Conservation (phyloP, 2,329 filamentous ascomycete genomes). For the Trichoderma sp. region DNA sequence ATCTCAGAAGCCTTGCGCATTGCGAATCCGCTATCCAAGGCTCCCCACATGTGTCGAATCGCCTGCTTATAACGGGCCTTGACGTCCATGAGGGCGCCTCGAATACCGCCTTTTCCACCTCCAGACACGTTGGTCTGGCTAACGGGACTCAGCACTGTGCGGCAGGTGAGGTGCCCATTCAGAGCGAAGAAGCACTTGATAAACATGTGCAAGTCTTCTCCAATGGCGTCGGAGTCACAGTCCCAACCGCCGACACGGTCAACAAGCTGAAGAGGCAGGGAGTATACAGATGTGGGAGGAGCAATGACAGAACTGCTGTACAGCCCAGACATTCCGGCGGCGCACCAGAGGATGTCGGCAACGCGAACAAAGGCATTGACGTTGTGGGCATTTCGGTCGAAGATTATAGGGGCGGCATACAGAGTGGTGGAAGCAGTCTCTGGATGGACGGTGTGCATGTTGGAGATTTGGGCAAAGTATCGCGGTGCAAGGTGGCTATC, state of each 20-base stretch:
- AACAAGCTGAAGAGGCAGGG: conserved; percentile 66
- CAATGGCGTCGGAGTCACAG: conserved; percentile 70
- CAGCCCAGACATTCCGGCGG: conserved; percentile 70
- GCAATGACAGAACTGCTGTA: conserved; percentile 66
- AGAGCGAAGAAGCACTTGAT: conserved; percentile 77
- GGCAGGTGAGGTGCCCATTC: conserved; percentile 68
- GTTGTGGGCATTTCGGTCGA: conserved; percentile 72
- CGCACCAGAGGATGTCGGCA: conserved; percentile 73
- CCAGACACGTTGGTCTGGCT: conserved; percentile 74
- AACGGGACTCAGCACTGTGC: conserved; percentile 68
- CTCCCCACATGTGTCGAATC: conserved; percentile 76
- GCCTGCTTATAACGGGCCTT: conserved; percentile 72
- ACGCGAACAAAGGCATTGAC: conserved; percentile 71
- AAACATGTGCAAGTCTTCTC: conserved; percentile 78
- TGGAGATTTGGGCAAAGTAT: conserved; percentile 68
- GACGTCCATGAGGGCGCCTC: conserved; percentile 61
- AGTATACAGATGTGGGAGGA: conserved; percentile 76
- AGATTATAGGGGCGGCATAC: conserved; percentile 72
- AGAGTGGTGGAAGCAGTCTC: conserved; percentile 65
- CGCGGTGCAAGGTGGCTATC: conserved; percentile 71
- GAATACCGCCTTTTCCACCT: conserved; percentile 56
- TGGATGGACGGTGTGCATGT: conserved; percentile 63
- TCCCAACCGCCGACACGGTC: conserved; percentile 75
- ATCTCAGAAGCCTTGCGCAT: conserved; percentile 61
- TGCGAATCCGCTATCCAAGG: conserved; percentile 69